Evolutionary conservation across 768 basidiomycete genomes (phyloP).

Genomic region (Ephemerocybe angulata): DNA sequence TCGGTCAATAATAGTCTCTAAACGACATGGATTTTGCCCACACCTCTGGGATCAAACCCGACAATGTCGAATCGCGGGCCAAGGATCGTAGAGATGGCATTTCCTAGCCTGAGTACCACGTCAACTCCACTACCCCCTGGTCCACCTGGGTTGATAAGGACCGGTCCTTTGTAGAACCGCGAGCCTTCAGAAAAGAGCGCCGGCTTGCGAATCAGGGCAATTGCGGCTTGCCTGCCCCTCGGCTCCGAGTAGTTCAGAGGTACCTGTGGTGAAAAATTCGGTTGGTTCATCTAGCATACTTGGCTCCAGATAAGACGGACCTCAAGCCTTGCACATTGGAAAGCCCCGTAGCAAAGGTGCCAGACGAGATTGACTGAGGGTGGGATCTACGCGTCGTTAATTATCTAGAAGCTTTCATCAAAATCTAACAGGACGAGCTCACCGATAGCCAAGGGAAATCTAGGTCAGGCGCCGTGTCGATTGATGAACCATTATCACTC

Average conservation of each 20-base stretch:
- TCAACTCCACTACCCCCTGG: slow-evolving; percentile 44
- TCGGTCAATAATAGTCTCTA: neutral
- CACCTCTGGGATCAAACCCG: slow-evolving; percentile 46
- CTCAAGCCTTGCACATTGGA: slow-evolving; percentile 14
- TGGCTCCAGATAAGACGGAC: slow-evolving; percentile 1
- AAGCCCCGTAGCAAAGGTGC: slow-evolving; percentile 10
- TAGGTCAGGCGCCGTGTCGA: too few species aligned
- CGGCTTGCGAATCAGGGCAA: slow-evolving; percentile 42
- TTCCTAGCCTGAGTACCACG: slow-evolving; percentile 20
- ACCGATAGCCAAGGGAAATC: too few species aligned
- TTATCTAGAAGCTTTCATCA: too few species aligned
- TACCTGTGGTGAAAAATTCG: slow-evolving; percentile 26
- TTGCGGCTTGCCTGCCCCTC: slow-evolving; percentile 31
- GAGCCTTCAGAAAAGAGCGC: slow-evolving; percentile 25
- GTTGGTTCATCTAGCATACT: neutral
- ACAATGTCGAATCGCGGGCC: slow-evolving; percentile 45
- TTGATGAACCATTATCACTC: too few species aligned
- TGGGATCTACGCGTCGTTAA: too few species aligned
- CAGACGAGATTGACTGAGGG: slow-evolving; percentile 14
- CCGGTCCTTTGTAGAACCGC: slow-evolving; percentile 37
- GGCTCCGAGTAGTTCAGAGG: slow-evolving; percentile 44
- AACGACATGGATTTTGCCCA: neutral
- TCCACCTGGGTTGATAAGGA: slow-evolving; percentile 47
- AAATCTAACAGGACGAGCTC: too few species aligned
- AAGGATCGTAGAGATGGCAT: slow-evolving; percentile 25